Conservation (phyloP, 768 basidiomycete genomes). For the Neoboletus magnificus region DNA sequence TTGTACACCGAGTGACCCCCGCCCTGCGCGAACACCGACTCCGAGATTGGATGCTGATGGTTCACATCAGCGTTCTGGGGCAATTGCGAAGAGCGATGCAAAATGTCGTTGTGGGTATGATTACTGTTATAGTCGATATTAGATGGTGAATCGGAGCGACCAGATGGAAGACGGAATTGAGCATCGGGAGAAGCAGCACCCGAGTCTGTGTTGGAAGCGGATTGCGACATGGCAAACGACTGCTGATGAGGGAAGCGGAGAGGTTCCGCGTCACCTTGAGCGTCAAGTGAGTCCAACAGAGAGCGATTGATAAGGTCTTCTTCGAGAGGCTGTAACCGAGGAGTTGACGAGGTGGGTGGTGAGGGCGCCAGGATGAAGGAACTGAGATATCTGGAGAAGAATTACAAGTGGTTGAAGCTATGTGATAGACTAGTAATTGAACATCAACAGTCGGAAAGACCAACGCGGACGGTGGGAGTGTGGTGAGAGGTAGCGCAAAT, state of each 20-base stretch:
- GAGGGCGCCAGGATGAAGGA: constrained; percentile 52
- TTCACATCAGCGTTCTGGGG: constrained; percentile 29
- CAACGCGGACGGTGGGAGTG: constrained; percentile 28
- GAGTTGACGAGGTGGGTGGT: constrained; percentile 32
- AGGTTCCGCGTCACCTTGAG: constrained; percentile 79
- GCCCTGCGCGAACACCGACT: constrained; percentile 31
- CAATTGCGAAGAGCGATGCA: constrained; percentile 25
- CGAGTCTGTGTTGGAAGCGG: constrained; percentile 53
- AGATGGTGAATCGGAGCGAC: constrained; percentile 51
- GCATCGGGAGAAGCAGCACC: constrained; percentile 48
- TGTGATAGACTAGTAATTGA: constrained; percentile 31
- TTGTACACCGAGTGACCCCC: constrained; percentile 41
- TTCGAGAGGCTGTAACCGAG: constrained; percentile 36
- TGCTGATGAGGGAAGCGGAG: constrained; percentile 29
- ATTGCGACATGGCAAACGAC: constrained; percentile 45
- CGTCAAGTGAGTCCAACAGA: constrained; percentile 78
- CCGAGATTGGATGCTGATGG: constrained; percentile 32
- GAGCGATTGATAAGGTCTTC: constrained; percentile 88
- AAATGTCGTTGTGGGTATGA: constrained; percentile 35
- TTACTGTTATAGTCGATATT: constrained; percentile 37
- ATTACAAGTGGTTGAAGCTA: constrained; percentile 32
- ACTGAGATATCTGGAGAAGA: constrained; percentile 14
- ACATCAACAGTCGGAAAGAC: constrained; percentile 44
- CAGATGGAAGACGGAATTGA: constrained; percentile 48
- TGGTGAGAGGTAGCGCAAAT: constrained; percentile 34